These are phyloP conservation scores for Stagonosporopsis tanaceti DNA, from an alignment of 2,329 filamentous ascomycete genomes.

Conservation along the genomic window DNA sequence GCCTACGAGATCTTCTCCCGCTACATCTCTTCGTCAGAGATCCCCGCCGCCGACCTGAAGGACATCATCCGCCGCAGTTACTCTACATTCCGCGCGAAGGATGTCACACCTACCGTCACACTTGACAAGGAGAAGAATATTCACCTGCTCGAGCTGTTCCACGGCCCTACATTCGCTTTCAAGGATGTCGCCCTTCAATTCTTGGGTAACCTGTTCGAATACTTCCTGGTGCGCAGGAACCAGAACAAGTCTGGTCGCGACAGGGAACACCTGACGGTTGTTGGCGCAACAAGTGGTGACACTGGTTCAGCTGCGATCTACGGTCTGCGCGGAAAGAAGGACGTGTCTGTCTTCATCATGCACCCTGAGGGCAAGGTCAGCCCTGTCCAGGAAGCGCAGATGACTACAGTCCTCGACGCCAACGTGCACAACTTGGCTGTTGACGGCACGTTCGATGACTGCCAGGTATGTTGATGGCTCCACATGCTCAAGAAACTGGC, in stretches of 20 bases:
- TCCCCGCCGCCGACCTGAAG: slow-evolving; percentile 80
- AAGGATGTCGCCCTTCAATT: slow-evolving; percentile 93
- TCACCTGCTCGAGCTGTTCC: slow-evolving; percentile 91
- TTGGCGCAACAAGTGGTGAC: slow-evolving; percentile 55
- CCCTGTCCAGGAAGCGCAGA: slow-evolving; percentile 93
- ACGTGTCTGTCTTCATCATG: slow-evolving; percentile 95
- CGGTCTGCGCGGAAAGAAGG: slow-evolving; percentile 91
- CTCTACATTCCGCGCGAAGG: slow-evolving; percentile 81
- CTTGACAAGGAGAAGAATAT: slow-evolving; percentile 76
- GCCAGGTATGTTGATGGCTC: slow-evolving; percentile 66
- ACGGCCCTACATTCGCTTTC: slow-evolving; percentile 94
- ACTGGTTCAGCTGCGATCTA: slow-evolving; percentile 97
- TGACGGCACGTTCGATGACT: slow-evolving; percentile 93
- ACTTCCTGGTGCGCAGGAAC: slow-evolving; percentile 80
- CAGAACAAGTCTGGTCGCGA: slow-evolving; percentile 74
- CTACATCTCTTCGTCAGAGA: slow-evolving; percentile 85
- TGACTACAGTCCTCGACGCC: slow-evolving; percentile 89
- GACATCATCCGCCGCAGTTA: slow-evolving; percentile 86
- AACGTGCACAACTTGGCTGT: slow-evolving; percentile 95
- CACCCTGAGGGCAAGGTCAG: slow-evolving; percentile 90
- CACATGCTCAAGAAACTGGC: background rate
- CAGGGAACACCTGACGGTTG: slow-evolving; percentile 52
- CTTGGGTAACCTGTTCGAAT: slow-evolving; percentile 94
- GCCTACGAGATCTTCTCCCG: slow-evolving; percentile 86
- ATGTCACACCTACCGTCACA: slow-evolving; percentile 81